phyloP scores from a whole-genome alignment of 371 early-diverging fungal species.

The Mortierella sp. region DNA sequence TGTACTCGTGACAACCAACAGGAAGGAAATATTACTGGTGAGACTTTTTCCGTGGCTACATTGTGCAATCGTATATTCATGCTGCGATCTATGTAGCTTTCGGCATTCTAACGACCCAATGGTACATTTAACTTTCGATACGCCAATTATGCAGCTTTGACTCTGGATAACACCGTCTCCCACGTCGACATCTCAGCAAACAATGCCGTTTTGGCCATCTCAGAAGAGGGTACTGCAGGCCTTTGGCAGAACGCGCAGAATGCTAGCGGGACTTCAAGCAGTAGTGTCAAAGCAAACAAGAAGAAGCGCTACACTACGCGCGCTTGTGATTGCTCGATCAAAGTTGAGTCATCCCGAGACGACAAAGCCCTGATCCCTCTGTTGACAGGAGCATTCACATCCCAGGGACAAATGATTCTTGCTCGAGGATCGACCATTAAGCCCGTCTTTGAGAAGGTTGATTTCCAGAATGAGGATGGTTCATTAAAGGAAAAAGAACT shows the following conservation, averaged over 20 bases:
- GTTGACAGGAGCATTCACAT: constrained; percentile 72
- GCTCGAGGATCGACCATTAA: constrained; percentile 79
- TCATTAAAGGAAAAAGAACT: constrained; percentile 59
- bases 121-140: not conserved
- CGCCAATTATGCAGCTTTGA: constrained; percentile 57
- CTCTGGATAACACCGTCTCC: constrained; percentile 71
- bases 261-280: constrained; percentile 39
- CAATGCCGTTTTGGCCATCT: constrained; percentile 75
- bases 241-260: constrained; percentile 76
- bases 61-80: not conserved
- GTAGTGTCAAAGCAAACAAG: constrained; percentile 59
- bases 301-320: constrained; percentile 73
- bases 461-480: constrained; percentile 55
- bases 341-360: constrained; percentile 62
- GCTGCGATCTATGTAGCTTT: not conserved
- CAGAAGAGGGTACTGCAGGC: constrained; percentile 78
- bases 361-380: constrained; percentile 66
- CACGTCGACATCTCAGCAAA: constrained; percentile 67
- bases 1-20: constrained; percentile 65
- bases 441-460: constrained; percentile 82
- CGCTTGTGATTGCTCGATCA: constrained; percentile 69
- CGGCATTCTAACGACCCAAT: not conserved
- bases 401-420: constrained; percentile 67
- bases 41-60: not conserved
- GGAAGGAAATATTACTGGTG: constrained; percentile 65